A percentile compares a stretch with the other conserved stretches of the same genome.
phyloP scores from a whole-genome alignment of 176 grass and related monocot species.

The Oryza glumipatula region DNA sequence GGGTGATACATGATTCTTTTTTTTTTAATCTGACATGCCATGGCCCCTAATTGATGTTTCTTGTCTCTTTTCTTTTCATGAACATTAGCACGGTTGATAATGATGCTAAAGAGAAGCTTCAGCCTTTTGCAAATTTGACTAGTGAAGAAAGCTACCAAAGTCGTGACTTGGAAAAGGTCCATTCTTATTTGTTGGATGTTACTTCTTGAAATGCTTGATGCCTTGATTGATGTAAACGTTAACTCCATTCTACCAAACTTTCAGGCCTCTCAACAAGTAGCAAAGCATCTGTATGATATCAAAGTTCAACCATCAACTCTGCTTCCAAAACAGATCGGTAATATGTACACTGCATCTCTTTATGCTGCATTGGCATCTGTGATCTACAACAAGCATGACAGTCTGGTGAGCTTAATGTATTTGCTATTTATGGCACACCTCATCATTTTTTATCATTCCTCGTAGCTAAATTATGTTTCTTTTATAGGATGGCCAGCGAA shows the following conservation, averaged over 20 bases:
- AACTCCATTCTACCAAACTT: constrained; percentile 12
- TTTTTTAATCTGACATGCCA: background rate
- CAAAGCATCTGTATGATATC: constrained; percentile 73
- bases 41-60: constrained; percentile 2
- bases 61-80: constrained; percentile 25
- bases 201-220: constrained; percentile 46
- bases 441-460: constrained; percentile 3
- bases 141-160: constrained; percentile 78
- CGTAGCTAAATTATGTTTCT: constrained; percentile 21
- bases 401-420: constrained; percentile 54
- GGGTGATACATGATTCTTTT: background rate
- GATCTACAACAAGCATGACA: constrained; percentile 65
- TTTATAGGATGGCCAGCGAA: constrained; percentile 67
- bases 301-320: constrained; percentile 84
- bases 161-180: constrained; percentile 80
- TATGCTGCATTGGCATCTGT: constrained; percentile 80
- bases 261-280: constrained; percentile 94
- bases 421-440: constrained; percentile 17
- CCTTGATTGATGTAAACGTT: constrained; percentile 27
- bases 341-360: constrained; percentile 89
- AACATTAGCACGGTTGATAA: constrained; percentile 63
- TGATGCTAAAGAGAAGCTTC: constrained; percentile 69
- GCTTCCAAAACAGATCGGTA: constrained; percentile 82
- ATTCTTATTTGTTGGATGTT: constrained; percentile 4
- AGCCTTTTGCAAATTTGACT: constrained; percentile 63